Percentiles rank a stretch among this genome's conserved stretches.
phyloP scores from a whole-genome alignment of 148 eudicot species.

The Drosera capensis region DNA sequence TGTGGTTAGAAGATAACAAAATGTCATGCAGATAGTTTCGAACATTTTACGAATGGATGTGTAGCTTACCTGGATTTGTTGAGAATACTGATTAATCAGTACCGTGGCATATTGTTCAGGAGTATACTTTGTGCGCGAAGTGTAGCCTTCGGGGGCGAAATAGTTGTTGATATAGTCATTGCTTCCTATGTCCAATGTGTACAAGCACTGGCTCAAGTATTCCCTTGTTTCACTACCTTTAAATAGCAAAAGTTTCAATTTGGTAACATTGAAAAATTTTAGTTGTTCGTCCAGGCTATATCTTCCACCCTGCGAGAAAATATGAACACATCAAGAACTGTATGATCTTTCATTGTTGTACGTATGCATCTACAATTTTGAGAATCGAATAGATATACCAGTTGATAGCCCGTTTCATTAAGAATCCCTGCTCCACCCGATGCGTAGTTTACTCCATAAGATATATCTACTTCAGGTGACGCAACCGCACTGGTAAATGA shows the following conservation, averaged over 20 bases:
- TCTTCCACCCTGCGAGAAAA: too few relatives aligned
- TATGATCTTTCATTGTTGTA: too few relatives aligned
- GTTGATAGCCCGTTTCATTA: slow-evolving; percentile 5
- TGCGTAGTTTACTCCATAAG: too few relatives aligned
- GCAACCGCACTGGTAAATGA: neutral
- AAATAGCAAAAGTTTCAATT: neutral
- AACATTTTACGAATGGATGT: too few relatives aligned
- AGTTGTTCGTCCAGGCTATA: slow-evolving; percentile 4
- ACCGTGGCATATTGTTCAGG: neutral
- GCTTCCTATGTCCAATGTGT: slow-evolving; percentile 8
- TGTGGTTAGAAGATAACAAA: too few relatives aligned
- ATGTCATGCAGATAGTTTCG: too few relatives aligned
- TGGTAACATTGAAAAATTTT: neutral
- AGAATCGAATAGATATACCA: neutral
- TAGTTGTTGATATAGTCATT: slow-evolving; percentile 12
- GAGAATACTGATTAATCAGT: slow-evolving; percentile 4
- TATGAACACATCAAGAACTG: too few relatives aligned
- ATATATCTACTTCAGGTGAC: slow-evolving; percentile 1
- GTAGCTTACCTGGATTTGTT: slow-evolving; percentile 6
- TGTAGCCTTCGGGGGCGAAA: slow-evolving; percentile 2
- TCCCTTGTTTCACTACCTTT: neutral
- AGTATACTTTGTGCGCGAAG: neutral
- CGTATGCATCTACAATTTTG: neutral
- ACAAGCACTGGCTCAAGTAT: slow-evolving; percentile 5
- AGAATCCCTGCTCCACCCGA: slow-evolving; percentile 10